phyloP scores from a whole-genome alignment of 371 early-diverging fungal genomes.

The Rhizomucor miehei region DNA sequence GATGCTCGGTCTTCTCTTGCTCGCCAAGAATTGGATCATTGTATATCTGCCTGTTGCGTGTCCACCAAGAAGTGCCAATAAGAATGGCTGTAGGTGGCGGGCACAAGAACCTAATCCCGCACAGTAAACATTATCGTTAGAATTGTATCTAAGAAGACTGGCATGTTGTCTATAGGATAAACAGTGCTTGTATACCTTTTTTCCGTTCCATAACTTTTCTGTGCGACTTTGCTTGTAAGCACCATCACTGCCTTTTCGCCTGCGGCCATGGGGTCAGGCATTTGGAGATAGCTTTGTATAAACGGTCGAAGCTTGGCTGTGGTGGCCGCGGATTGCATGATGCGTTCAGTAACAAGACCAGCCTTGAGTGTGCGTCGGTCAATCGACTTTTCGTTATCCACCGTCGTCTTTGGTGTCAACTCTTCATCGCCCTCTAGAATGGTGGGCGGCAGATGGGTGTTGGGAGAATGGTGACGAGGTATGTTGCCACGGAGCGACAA shows the following conservation, averaged over 20 bases:
- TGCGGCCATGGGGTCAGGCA: slow-evolving; percentile 56
- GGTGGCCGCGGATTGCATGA: slow-evolving; percentile 17
- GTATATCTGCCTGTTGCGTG: slow-evolving; percentile 13
- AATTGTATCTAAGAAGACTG: too few species aligned
- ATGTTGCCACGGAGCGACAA: slow-evolving; percentile 6
- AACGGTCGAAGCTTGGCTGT: slow-evolving; percentile 22
- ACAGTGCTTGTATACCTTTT: slow-evolving; percentile 49
- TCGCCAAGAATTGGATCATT: slow-evolving; percentile 3
- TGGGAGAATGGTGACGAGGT: background rate
- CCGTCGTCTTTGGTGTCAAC: background rate
- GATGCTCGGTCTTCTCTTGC: slow-evolving; percentile 3
- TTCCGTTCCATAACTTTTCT: slow-evolving; percentile 84
- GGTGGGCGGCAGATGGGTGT: slow-evolving; percentile 12
- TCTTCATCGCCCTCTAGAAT: slow-evolving; percentile 29
- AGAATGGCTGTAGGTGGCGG: slow-evolving; percentile 82
- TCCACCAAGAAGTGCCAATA: slow-evolving; percentile 70
- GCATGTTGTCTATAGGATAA: slow-evolving; percentile 3
- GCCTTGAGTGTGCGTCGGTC: slow-evolving; percentile 10
- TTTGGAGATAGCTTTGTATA: slow-evolving; percentile 41
- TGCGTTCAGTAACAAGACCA: slow-evolving; percentile 19
- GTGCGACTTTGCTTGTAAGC: slow-evolving; percentile 78
- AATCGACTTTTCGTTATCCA: background rate
- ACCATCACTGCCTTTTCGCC: slow-evolving; percentile 74
- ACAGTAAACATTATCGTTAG: too few species aligned
- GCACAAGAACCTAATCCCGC: slow-evolving; percentile 56